Evolutionary conservation across 148 eudicot genomes (phyloP), one percentile per base, ranked within the genome.

Genomic region (Oxyria digyna): DNA sequence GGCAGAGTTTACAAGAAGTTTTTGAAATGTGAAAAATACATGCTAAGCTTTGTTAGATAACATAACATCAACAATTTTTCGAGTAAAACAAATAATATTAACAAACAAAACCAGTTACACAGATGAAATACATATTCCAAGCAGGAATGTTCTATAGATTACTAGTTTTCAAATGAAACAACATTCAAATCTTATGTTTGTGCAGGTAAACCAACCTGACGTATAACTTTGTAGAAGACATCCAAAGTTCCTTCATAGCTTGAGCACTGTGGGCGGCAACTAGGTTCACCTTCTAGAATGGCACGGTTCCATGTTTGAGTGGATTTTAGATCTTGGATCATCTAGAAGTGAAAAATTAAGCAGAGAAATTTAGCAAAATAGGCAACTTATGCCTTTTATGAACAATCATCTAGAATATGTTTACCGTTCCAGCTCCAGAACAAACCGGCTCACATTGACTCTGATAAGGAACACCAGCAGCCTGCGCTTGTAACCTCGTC

Each of bases 401-500:
- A 29, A 29, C 18, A 59, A 12, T 59, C 65, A 59, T 59, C 38
- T 29, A 59, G 35, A 59, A 59, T 59, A 59, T 14, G 18, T 59
- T 59, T 14, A 93, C 98, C 78, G 77, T 57, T 72, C 79, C 72
- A 13, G 91, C 52, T 49, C 77, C 88, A 48, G 79, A 79, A 81
- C 84, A 84, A 48, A 78, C 68, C 9, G 73, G 73, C 5, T 65
- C 68, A 72, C 87, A 80, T 24, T 85, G 74, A 69, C 67, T 76
- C 64, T 79, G 74, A 71, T 78, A 83, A 67, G 87, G 82, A 62
- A 86, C 84, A 12, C 91, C 91, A 78, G 96, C 96, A 52, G 98
- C 98, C 80, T 93, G 98, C 15, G 98, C 98, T 83, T 93, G 98
- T 81, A 93, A 79, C 77, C 98, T 89, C 27, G 91, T 89, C 98